A percentile compares a stretch with the other conserved stretches of the same genome.
phyloP scores from a whole-genome alignment of 2,329 filamentous ascomycete genomes.

The Monosporascus sp. region DNA sequence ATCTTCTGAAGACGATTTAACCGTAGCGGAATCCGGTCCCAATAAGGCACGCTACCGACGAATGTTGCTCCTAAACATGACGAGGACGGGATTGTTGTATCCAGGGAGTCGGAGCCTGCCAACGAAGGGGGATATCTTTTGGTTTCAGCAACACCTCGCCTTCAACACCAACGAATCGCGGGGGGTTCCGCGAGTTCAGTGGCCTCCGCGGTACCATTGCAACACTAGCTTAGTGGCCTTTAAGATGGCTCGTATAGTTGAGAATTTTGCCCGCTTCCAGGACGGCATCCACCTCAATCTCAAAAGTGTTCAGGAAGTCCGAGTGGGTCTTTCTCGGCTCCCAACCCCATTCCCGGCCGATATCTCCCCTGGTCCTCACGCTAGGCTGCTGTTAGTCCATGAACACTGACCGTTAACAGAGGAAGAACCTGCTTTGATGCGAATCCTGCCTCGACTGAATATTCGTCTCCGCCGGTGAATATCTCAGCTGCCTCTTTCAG shows the following conservation, averaged over 20 bases:
- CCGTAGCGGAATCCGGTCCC: neutral
- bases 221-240: neutral
- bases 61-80: constrained; percentile 29
- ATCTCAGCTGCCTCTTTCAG: neutral
- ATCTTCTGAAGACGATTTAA: neutral
- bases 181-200: constrained; percentile 18
- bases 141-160: constrained; percentile 20
- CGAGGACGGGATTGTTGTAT: constrained; percentile 23
- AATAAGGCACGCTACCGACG: constrained; percentile 24
- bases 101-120: constrained; percentile 24
- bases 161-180: constrained; percentile 19
- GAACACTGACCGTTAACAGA: neutral
- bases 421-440: neutral
- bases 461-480: neutral
- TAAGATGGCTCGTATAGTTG: neutral
- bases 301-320: neutral
- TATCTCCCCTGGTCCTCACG: neutral
- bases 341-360: neutral
- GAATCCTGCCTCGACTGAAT: neutral
- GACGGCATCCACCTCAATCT: neutral
- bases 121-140: constrained; percentile 17
- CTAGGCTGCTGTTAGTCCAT: neutral
- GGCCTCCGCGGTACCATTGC: neutral
- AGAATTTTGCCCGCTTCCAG: neutral
- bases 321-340: neutral